A percentile compares a stretch with the other conserved stretches of the same genome.
These are phyloP conservation scores for Trypethelium eluteriae DNA, from an alignment of 495 filamentous ascomycete species.

Conservation along the genomic window DNA sequence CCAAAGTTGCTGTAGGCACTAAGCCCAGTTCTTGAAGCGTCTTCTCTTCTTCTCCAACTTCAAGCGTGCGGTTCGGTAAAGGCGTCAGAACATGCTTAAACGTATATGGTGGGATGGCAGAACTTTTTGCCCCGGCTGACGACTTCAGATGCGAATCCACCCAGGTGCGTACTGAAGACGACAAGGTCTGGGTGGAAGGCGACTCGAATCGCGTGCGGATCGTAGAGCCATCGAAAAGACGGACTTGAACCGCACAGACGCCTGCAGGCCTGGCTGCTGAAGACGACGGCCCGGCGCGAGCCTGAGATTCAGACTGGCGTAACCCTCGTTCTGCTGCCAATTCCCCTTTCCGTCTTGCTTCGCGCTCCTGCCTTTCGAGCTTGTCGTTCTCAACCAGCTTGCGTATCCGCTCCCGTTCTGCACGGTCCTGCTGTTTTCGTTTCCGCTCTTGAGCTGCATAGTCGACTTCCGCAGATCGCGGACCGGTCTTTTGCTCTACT, in stretches of 20 bases:
- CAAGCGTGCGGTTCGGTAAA: slow-evolving; percentile 62
- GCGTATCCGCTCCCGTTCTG: slow-evolving; percentile 32
- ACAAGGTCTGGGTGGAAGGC: slow-evolving; percentile 48
- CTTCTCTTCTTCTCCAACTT: slow-evolving; percentile 63
- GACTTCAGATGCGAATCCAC: slow-evolving; percentile 50
- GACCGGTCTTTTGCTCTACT: slow-evolving; percentile 16
- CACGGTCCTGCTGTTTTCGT: slow-evolving; percentile 30
- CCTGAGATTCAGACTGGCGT: neutral
- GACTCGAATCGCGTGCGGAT: slow-evolving; percentile 64
- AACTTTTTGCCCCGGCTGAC: slow-evolving; percentile 17
- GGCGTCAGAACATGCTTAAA: slow-evolving; percentile 82
- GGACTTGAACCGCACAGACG: slow-evolving; percentile 65
- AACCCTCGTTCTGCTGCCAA: slow-evolving; percentile 21
- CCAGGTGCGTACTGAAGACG: slow-evolving; percentile 64
- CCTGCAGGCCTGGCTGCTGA: slow-evolving; percentile 4
- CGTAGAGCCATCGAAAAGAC: slow-evolving; percentile 75
- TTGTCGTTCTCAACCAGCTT: slow-evolving; percentile 47
- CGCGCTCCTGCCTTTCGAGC: slow-evolving; percentile 48
- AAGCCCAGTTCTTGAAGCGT: slow-evolving; percentile 60
- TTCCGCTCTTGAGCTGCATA: slow-evolving; percentile 22
- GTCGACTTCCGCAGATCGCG: slow-evolving; percentile 17
- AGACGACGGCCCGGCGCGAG: neutral
- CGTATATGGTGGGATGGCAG: slow-evolving; percentile 53
- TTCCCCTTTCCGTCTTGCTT: slow-evolving; percentile 41
- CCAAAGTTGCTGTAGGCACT: slow-evolving; percentile 69